Conservation (phyloP, 2,329 filamentous ascomycete genomes). For the Arachnomyces sp. region DNA sequence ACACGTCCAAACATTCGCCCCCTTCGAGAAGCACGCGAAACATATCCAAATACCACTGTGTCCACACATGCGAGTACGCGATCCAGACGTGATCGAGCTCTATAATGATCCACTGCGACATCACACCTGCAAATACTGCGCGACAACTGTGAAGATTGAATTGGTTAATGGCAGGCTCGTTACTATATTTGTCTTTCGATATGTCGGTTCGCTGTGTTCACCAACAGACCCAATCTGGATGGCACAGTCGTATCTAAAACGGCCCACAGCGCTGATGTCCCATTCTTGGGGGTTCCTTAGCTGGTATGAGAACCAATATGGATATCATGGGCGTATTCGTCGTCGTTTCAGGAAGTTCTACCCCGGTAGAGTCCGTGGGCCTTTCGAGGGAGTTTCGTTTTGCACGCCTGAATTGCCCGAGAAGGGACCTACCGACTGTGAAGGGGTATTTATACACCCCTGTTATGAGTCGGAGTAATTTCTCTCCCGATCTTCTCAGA, state of each 20-base stretch:
- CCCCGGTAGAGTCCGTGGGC: too few relatives aligned
- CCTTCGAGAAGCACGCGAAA: neutral
- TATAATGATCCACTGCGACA: neutral
- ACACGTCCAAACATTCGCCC: too few relatives aligned
- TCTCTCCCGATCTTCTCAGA: too few relatives aligned
- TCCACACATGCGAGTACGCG: neutral
- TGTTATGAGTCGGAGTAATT: too few relatives aligned
- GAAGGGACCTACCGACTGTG: too few relatives aligned
- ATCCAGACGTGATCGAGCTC: neutral
- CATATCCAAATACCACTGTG: constrained; percentile 1
- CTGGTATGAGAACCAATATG: neutral
- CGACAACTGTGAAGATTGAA: constrained; percentile 3
- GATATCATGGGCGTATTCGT: too few relatives aligned
- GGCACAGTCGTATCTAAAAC: constrained; percentile 3
- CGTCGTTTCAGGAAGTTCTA: too few relatives aligned
- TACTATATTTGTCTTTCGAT: constrained; percentile 1
- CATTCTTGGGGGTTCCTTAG: neutral
- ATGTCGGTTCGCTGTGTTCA: constrained; percentile 3
- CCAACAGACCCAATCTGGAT: neutral
- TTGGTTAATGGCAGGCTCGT: neutral
- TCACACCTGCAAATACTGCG: constrained; percentile 2
- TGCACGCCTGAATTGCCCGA: too few relatives aligned
- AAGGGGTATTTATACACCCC: too few relatives aligned
- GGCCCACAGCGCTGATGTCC: neutral
- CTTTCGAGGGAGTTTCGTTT: too few relatives aligned